Conservation (phyloP, 176 grass and related monocot species). For the Ensete glaucum region DNA sequence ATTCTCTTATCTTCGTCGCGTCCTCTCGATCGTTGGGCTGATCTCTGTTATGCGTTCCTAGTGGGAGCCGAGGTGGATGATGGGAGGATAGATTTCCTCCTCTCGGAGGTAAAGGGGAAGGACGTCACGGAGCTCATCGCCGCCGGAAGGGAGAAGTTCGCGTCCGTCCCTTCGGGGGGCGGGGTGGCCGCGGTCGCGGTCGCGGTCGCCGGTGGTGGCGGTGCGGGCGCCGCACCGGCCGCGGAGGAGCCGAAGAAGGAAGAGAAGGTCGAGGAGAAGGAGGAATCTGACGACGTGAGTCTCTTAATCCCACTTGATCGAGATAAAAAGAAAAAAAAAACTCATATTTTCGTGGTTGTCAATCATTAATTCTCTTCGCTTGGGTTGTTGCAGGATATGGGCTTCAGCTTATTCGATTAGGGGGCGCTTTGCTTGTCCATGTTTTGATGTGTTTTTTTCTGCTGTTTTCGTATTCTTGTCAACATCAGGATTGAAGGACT, state of each 20-base stretch:
- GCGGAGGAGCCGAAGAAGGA: not conserved
- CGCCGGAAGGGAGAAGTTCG: constrained; percentile 9
- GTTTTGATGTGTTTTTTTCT: not conserved
- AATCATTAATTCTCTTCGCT: not conserved
- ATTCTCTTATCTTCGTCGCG: not conserved
- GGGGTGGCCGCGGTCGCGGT: not conserved
- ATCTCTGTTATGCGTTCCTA: not conserved
- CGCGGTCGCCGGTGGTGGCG: not conserved
- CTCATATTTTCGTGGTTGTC: not conserved
- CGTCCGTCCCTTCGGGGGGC: constrained; percentile 1
- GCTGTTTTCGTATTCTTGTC: not conserved
- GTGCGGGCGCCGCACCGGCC: not conserved
- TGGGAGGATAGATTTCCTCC: not conserved
- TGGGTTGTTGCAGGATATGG: constrained; percentile 1
- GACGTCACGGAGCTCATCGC: constrained; percentile 3
- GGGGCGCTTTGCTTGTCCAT: not conserved
- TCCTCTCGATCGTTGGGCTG: not conserved
- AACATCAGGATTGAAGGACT: too few species aligned
- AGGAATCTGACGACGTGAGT: constrained; percentile 7
- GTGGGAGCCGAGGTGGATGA: constrained; percentile 5
- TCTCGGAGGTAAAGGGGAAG: not conserved
- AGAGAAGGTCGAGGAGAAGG: constrained; percentile 13
- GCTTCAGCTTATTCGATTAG: constrained; percentile 12
- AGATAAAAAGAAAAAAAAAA: not conserved
- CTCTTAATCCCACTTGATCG: not conserved